Percentiles rank a stretch among this genome's conserved stretches.
phyloP scores from a whole-genome alignment of 2,329 filamentous ascomycete genomes.

The Penicillium sp. region DNA sequence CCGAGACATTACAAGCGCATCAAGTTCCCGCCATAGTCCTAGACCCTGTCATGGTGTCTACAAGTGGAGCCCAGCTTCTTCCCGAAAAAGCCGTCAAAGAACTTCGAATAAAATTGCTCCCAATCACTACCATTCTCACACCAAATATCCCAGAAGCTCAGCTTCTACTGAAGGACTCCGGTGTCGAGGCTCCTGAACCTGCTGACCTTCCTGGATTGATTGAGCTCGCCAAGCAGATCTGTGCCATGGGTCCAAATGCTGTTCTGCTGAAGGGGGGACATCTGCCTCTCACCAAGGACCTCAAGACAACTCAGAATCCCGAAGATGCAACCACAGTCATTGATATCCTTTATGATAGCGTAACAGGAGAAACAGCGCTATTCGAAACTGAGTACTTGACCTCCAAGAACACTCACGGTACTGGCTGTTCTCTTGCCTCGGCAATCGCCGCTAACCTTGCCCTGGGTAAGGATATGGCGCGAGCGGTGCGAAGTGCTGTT shows the following conservation, averaged over 20 bases:
- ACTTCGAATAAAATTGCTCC: conserved; percentile 42
- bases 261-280: conserved; percentile 92
- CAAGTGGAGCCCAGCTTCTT: conserved; percentile 49
- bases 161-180: conserved; percentile 45
- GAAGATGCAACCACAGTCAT: conserved; percentile 67
- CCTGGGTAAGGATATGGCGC: conserved; percentile 47
- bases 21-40: conserved; percentile 63
- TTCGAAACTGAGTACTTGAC: conserved; percentile 71
- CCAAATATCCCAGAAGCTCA: conserved; percentile 52
- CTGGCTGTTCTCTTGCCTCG: conserved; percentile 88
- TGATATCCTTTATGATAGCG: conserved; percentile 71
- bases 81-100: conserved; percentile 43
- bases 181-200: conserved; percentile 46
- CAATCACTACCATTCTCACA: conserved; percentile 47
- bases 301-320: conserved; percentile 57
- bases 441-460: conserved; percentile 66
- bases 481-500: conserved; percentile 57
- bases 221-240: conserved; percentile 64
- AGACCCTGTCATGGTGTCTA: conserved; percentile 82
- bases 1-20: conserved; percentile 61
- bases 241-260: conserved; percentile 70
- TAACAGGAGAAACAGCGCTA: conserved; percentile 49
- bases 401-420: conserved; percentile 86
- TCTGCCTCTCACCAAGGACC: conserved; percentile 68
- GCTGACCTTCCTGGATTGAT: conserved; percentile 66